Evolutionary conservation across 768 basidiomycete species (phyloP), one percentile per base, ranked within the genome.

Genomic region (Termitomyces sp.): DNA sequence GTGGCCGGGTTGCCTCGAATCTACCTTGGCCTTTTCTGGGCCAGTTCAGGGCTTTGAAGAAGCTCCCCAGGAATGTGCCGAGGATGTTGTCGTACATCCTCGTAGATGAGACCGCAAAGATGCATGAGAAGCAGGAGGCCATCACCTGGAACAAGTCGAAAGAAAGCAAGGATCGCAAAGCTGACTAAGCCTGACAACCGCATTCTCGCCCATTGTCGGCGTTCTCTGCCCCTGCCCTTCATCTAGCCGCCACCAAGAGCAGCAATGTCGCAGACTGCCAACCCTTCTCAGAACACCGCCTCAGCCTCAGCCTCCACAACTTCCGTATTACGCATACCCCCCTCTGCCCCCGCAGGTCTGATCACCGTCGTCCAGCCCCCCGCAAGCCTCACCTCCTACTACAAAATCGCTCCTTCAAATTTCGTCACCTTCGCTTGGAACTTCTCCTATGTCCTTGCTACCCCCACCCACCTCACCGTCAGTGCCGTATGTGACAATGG

Each of bases 381-480:
- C 0, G 81, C 85, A 61, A 88, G 89, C 9, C 81, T 84, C 34
- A 86, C 88, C 3, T 90, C 91, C 23, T 96, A 84, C 76, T 96
- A 84, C 78, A 94, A 94, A 79, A 89, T 97, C 66, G 89, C 91
- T 0, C 73, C 75, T 1, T 76, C 75, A 49, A 79, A 91, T 61
- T 73, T 76, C 58, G 83, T 97, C 66, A 96, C 93, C 21, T 91
- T 97, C 68, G 94, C 80, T 11, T 97, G 94, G 95, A 93, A 92
- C 71, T 81, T 93, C 64, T 91, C 91, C 16, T 77, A 78, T 56
- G 74, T 98, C 41, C 72, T 88, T 61, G 80, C 76, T 41, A 85
- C 81, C 0, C 94, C 94, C 0, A 81, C 84, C 3, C 77, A 77
- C 61, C 79, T 96, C 58, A 95, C 94, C 14, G 78, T 96, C 59